Evolutionary conservation across 805 yeast species (phyloP).

Genomic region (Kodamaea leandrae): DNA sequence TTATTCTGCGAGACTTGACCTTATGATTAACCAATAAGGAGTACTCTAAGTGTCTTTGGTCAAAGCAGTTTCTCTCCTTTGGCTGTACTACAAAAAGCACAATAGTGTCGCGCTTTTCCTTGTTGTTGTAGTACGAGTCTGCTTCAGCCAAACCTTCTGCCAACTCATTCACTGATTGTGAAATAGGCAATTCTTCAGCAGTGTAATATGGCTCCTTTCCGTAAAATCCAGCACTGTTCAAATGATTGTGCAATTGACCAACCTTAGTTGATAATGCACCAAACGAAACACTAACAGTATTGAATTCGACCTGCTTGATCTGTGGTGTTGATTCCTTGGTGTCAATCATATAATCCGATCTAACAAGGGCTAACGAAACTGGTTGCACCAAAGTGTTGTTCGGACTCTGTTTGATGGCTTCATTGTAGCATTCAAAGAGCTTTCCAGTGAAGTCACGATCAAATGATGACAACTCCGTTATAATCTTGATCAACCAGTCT

Average conservation of each 20-base stretch:
- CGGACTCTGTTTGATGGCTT: conserved; percentile 45
- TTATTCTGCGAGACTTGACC: conserved; percentile 61
- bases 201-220: conserved; percentile 41
- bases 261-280: conserved; percentile 86
- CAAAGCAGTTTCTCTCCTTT: conserved; percentile 84
- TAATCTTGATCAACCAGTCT: conserved; percentile 60
- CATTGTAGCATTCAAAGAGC: conserved; percentile 57
- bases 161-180: conserved; percentile 59
- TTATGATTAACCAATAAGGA: conserved; percentile 55
- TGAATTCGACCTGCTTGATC: conserved; percentile 93
- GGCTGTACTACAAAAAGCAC: conserved; percentile 81
- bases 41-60: conserved; percentile 83
- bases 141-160: conserved; percentile 72
- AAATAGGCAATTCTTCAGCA: conserved; percentile 56
- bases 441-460: conserved; percentile 83
- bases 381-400: conserved; percentile 50
- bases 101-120: conserved; percentile 39
- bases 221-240: conserved; percentile 61
- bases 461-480: conserved; percentile 51
- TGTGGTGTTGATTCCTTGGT: conserved; percentile 29
- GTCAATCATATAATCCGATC: conserved; percentile 80
- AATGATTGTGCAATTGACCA: conserved; percentile 67
- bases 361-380: conserved; percentile 75
- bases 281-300: conserved; percentile 93
- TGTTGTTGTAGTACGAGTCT: conserved; percentile 50